Evolutionary conservation across 176 grass and related monocot genomes (phyloP).

Genomic region (Oropetium thomaeum): DNA sequence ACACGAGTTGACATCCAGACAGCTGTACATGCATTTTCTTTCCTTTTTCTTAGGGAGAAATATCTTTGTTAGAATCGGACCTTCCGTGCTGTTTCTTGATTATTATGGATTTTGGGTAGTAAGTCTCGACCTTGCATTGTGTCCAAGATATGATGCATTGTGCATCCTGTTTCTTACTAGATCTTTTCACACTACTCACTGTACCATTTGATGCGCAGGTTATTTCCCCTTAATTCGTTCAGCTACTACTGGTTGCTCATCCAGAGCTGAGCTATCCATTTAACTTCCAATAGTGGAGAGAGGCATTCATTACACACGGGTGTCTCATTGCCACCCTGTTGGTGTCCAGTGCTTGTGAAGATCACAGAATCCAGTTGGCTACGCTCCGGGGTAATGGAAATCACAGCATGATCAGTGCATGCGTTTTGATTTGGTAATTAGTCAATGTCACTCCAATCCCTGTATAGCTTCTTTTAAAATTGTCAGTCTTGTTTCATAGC

Average conservation of each 20-base stretch:
- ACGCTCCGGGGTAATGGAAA: background rate
- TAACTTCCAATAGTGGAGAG: slow-evolving; percentile 10
- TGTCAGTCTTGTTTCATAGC: background rate
- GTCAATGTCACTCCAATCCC: background rate
- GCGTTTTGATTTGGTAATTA: slow-evolving; percentile 31
- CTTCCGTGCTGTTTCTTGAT: background rate
- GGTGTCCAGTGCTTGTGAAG: slow-evolving; percentile 6
- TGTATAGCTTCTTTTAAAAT: background rate
- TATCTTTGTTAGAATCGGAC: background rate
- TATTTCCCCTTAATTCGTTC: slow-evolving; percentile 6
- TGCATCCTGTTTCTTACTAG: background rate
- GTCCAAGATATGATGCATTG: background rate
- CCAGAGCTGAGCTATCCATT: slow-evolving; percentile 7
- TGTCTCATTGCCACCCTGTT: background rate
- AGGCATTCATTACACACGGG: background rate
- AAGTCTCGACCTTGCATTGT: slow-evolving; percentile 11
- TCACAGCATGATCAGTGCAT: background rate
- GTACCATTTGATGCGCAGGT: slow-evolving; percentile 19
- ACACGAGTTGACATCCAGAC: background rate
- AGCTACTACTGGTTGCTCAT: slow-evolving; percentile 8
- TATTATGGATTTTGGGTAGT: background rate
- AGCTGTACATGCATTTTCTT: slow-evolving; percentile 11
- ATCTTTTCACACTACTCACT: slow-evolving; percentile 26
- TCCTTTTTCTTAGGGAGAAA: background rate
- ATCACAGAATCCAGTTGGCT: slow-evolving; percentile 3